These are phyloP conservation scores for Astraeus odoratus DNA, from an alignment of 768 basidiomycete genomes.

Conservation along the genomic window DNA sequence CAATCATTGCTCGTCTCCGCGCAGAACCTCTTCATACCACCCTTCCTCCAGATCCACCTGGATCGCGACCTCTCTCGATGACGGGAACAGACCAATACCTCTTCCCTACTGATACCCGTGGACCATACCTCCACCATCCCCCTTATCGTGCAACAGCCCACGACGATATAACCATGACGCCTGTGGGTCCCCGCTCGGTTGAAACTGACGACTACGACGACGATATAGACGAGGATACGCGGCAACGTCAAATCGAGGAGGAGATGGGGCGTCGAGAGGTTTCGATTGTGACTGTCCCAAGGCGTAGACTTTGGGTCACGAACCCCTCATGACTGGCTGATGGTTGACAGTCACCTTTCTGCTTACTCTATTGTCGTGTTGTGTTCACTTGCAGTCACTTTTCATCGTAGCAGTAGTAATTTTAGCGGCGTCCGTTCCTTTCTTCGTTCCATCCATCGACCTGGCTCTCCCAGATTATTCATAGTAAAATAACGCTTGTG, in stretches of 20 bases:
- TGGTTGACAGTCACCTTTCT: neutral
- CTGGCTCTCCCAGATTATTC: neutral
- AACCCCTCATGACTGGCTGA: conserved; percentile 45
- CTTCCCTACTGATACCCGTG: conserved; percentile 38
- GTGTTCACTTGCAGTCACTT: conserved; percentile 7
- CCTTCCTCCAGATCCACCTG: conserved; percentile 30
- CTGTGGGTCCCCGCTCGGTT: conserved; percentile 40
- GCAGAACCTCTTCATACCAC: conserved; percentile 20
- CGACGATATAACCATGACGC: conserved; percentile 36
- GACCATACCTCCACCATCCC: conserved; percentile 68
- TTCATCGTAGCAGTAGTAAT: neutral
- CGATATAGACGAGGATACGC: conserved; percentile 66
- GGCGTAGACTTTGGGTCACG: conserved; percentile 64
- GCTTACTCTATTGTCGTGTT: conserved; percentile 11
- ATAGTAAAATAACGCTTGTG: conserved; percentile 19
- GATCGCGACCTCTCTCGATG: conserved; percentile 35
- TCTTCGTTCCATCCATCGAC: neutral
- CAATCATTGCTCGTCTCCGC: conserved; percentile 40
- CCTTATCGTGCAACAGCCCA: conserved; percentile 42
- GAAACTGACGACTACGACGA: conserved; percentile 60
- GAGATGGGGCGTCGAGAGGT: conserved; percentile 80
- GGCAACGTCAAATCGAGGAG: conserved; percentile 71
- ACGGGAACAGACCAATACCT: conserved; percentile 35
- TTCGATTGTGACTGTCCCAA: conserved; percentile 72
- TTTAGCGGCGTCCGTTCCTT: neutral